Evolutionary conservation across 1,139 yeast species (phyloP), one percentile per base, ranked within the genome.

Genomic region (Candida sp.): DNA sequence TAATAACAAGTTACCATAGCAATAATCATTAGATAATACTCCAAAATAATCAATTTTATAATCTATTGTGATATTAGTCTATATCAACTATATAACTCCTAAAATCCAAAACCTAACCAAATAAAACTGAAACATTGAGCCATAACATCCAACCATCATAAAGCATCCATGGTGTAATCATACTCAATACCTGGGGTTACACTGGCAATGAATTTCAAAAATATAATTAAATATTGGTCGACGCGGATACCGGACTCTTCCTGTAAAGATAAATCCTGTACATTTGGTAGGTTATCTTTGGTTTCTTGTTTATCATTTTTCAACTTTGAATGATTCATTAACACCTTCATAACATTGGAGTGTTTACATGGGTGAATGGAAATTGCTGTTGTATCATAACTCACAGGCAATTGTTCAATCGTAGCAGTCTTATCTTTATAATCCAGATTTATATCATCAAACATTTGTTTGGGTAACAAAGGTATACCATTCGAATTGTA

Each of bases 111-210:
- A 15, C 19, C 19, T 15, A 15, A 15, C 19, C 19, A 15, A 15
- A 15, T 15, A 15, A 15, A 15, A 15, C 19, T 15, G 19, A 15
- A 15, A 15, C 19, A 15, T 15, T 15, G 19, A 15, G 19, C 19
- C 19, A 15, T 15, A 15, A 15, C 19, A 15, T 15, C 19, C 19
- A 15, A 15, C 9, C 37, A 11, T 62, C 62, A 83, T 57, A 84
- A 73, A 4, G 89, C 93, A 61, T 89, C 91, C 97, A 91, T 93
- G 34, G 98, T 91, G 61, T 90, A 90, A 58, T 93, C 99, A 63
- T 91, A 95, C 64, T 91, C 97, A 45, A 93, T 90, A 9, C 97
- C 97, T 0, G 99, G 99, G 2, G 96, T 91, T 11, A 95, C 98
- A 67, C 97, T 88, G 11, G 98, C 88, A 45, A 93, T 91, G 57